Conservation (phyloP, 495 filamentous ascomycete genomes). For the Tuber aestivum region DNA sequence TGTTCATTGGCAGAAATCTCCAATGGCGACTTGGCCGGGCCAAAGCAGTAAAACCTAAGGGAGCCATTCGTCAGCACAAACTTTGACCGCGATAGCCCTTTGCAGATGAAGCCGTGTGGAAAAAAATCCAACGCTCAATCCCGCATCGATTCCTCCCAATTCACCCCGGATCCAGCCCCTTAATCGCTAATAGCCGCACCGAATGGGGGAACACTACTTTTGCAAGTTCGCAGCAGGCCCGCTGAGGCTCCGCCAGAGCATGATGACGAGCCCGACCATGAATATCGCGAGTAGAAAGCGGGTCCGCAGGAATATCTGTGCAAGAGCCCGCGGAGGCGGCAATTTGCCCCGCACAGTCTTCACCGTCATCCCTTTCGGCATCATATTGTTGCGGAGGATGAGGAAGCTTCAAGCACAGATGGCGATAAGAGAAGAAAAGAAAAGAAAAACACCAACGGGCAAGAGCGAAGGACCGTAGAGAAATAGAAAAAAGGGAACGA, state of each 20-base stretch:
- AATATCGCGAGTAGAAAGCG: slow-evolving; percentile 72
- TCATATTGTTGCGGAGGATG: slow-evolving; percentile 41
- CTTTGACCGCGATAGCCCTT: slow-evolving; percentile 6
- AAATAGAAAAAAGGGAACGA: slow-evolving; percentile 16
- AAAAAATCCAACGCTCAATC: slow-evolving; percentile 13
- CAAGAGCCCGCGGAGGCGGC: slow-evolving; percentile 74
- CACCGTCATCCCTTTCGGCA: slow-evolving; percentile 60
- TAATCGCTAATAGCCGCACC: slow-evolving; percentile 15
- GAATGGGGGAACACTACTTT: slow-evolving; percentile 53
- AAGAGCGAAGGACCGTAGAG: slow-evolving; percentile 26
- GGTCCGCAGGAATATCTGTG: slow-evolving; percentile 68
- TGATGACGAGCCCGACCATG: slow-evolving; percentile 63
- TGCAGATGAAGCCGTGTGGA: not conserved
- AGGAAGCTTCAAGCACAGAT: slow-evolving; percentile 40
- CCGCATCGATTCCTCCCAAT: not conserved
- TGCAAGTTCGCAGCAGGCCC: slow-evolving; percentile 82
- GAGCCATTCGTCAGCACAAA: slow-evolving; percentile 10
- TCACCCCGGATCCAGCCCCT: slow-evolving; percentile 3
- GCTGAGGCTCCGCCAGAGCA: slow-evolving; percentile 85
- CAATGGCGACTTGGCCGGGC: slow-evolving; percentile 86
- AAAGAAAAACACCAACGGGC: slow-evolving; percentile 23
- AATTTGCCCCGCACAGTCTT: slow-evolving; percentile 77
- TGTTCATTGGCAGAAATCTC: slow-evolving; percentile 88
- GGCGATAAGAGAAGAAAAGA: slow-evolving; percentile 31
- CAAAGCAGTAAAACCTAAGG: slow-evolving; percentile 91